Evolutionary conservation across 208 protist genomes (phyloP), one percentile per base, ranked within the genome.

Genomic region (Phytomonas francai): DNA sequence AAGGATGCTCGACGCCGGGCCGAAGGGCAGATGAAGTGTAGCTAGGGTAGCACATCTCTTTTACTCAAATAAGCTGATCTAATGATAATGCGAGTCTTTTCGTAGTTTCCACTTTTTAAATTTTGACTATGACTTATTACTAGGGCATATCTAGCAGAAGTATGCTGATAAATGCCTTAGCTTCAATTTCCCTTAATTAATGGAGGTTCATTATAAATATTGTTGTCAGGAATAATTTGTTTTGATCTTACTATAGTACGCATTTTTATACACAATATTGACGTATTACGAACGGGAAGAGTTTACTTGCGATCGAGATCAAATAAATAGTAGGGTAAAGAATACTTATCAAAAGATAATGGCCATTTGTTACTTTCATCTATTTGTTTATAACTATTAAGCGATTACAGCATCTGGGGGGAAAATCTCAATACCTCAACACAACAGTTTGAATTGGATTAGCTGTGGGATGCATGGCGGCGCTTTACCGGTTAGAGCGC

Each of bases 281-380:
- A 22, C 16, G 16, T 39, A 62, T 62, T 62, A 62, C 30, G 16
- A 62, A 62, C 4, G 3, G 8, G 12, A 42, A 62, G 14, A 62
- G 9, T 30, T 62, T 39, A 62, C 4, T 22, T 22, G 14, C 34
- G 12, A 22, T 62, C 14, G 12, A 62, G 14, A 9, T 12, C 9
- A 62, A 62, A 62, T 67, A 16, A 39, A 19, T 62, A 42, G 30
- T 62, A 62, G 30, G 30, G 16, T 19, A 39, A 62, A 62, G 34
- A 39, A 62, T 62, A 62, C 31, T 62, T 42, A 62, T 42, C 30
- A 62, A 62, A 62, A 62, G 12, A 33, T 19, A 11, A 62, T 62
- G 16, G 3, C 3, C 16, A 39, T 22, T 22, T 33, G 16, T 42
- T 34, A 60, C 28, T 60, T 34, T 60, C 6, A 62, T 19, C 34